These are phyloP conservation scores for Yamadazyma mexicana DNA, from an alignment of 1,139 yeast genomes.

Conservation along the genomic window DNA sequence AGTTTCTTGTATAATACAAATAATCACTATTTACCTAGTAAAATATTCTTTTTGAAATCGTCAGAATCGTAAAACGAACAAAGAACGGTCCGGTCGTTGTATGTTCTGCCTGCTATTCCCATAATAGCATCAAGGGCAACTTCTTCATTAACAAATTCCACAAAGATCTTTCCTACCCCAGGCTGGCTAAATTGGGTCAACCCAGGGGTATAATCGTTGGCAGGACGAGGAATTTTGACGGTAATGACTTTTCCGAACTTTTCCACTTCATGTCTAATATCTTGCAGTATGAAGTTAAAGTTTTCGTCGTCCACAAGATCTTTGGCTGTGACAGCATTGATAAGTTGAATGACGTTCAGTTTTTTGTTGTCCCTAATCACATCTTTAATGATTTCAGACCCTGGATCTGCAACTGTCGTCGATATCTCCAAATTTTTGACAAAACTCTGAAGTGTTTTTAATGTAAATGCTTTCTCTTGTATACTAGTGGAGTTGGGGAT, in stretches of 20 bases:
- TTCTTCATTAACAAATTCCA: slow-evolving; percentile 57
- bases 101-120: slow-evolving; percentile 66
- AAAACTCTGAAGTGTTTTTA: slow-evolving; percentile 29
- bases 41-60: slow-evolving; percentile 37
- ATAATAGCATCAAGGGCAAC: slow-evolving; percentile 59
- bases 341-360: slow-evolving; percentile 61
- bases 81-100: slow-evolving; percentile 68
- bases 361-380: slow-evolving; percentile 27
- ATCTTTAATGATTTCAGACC: not conserved
- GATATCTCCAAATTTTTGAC: slow-evolving; percentile 34
- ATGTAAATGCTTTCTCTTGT: slow-evolving; percentile 37
- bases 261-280: slow-evolving; percentile 52
- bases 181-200: slow-evolving; percentile 46
- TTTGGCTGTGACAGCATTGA: slow-evolving; percentile 65
- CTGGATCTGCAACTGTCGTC: slow-evolving; percentile 14
- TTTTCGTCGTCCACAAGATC: slow-evolving; percentile 58
- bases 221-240: slow-evolving; percentile 68
- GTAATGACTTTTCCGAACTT: slow-evolving; percentile 54
- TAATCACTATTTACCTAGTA: slow-evolving; percentile 6
- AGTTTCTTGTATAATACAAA: not conserved
- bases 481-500: slow-evolving; percentile 30
- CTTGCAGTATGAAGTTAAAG: slow-evolving; percentile 51
- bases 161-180: slow-evolving; percentile 72
- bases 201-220: slow-evolving; percentile 47
- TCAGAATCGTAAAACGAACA: slow-evolving; percentile 62